Evolutionary conservation across 2,329 filamentous ascomycete species (phyloP), one percentile per base, ranked within the genome.

Genomic region (Hawksworthiomyces lignivorus): DNA sequence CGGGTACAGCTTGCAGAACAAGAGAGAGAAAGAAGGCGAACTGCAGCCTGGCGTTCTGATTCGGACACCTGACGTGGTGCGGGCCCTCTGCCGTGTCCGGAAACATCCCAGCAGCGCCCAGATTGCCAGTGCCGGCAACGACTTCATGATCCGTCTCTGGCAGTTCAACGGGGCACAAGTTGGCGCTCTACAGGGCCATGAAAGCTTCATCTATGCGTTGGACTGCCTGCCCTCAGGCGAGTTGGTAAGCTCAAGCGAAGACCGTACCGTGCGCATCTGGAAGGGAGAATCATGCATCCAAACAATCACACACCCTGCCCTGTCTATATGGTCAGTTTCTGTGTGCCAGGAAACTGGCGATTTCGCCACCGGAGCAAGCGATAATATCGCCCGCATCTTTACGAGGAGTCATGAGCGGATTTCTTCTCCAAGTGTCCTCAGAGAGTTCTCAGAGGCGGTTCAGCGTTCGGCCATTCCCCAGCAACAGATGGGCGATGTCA

Each of bases 311-410:
- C 88, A 96, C 55, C 92, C 92, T 10, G 92, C 92, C 9, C 94
- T 97, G 42, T 97, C 90, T 0, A 89, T 98, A 5, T 98, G 92
- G 92, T 73, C 79, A 12, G 87, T 98, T 15, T 85, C 88, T n/a
- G 84, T 77, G 10, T 92, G 86, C 56, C 57, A 72, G 1, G 79
- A 87, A 48, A 94, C 77, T 36, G 90, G 92, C 18, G 94, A 98
- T 54, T 90, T 98, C 47, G 87, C 87, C n/a, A 86, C 86, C 3
- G 92, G 90, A 24, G 82, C 90, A 21, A 98, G 90, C 59, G 92
- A 98, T 57, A 81, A 85, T 43, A 68, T 90, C 33, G 81, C 88
- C 8, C 81, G 92, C 32, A 70, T 97, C 44, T 98, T 97, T 58
- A 90, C 81, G 11, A 75, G 87, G 54, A 79, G 73, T 40, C 59